phyloP scores from a whole-genome alignment of 495 filamentous ascomycete species.

The Neurospora sp. region DNA sequence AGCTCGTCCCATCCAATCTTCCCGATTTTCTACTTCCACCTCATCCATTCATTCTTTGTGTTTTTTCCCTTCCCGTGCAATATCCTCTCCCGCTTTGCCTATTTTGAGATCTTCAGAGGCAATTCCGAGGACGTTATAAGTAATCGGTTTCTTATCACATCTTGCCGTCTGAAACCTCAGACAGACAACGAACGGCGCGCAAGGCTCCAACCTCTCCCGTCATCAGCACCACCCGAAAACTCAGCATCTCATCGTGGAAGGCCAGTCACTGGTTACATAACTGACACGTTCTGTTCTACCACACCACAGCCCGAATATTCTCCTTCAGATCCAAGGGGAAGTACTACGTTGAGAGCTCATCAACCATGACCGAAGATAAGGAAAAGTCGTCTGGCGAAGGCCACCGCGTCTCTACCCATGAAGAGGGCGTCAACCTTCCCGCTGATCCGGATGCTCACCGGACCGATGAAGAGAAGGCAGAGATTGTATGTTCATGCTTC shows the following conservation, averaged over 20 bases:
- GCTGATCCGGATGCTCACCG: constrained; percentile 59
- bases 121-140: not conserved
- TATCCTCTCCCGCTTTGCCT: not conserved
- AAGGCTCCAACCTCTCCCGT: not conserved
- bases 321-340: constrained; percentile 2
- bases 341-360: constrained; percentile 10
- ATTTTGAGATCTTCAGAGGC: not conserved
- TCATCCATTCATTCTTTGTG: not conserved
- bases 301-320: constrained; percentile 3
- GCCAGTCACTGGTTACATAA: not conserved
- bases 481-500: constrained; percentile 42
- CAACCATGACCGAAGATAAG: constrained; percentile 18
- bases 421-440: constrained; percentile 15
- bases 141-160: not conserved
- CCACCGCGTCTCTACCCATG: constrained; percentile 17
- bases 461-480: constrained; percentile 54
- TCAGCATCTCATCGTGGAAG: not conserved
- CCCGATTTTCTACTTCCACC: not conserved
- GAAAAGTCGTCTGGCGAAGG: constrained; percentile 22
- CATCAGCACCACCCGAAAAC: not conserved
- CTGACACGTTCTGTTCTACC: constrained; percentile 1
- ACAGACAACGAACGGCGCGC: not conserved
- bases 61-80: not conserved
- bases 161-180: not conserved
- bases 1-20: not conserved